Evolutionary conservation across 768 basidiomycete genomes (phyloP).

Genomic region (Pholiota microspora): DNA sequence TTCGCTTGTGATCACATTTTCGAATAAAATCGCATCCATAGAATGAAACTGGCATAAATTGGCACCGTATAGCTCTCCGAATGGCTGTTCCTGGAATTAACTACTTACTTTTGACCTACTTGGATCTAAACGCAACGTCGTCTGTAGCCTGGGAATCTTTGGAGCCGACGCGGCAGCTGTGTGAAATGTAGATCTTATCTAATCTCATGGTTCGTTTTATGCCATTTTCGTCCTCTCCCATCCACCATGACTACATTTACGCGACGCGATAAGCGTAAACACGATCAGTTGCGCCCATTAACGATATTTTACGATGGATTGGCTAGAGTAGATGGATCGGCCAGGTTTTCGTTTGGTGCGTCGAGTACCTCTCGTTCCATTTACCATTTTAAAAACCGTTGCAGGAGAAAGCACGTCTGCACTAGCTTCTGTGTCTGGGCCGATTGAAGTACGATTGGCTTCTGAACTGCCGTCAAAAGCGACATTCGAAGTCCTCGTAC

Average conservation of each 20-base stretch:
- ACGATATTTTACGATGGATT: constrained; percentile 55
- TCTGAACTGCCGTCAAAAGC: constrained; percentile 71
- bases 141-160: no score
- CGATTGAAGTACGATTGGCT: constrained; percentile 71
- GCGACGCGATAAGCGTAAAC: constrained; percentile 36
- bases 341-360: constrained; percentile 65
- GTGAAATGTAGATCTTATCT: constrained; percentile 4
- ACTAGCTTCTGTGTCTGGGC: constrained; percentile 75
- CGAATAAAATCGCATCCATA: no score
- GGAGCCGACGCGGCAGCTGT: no score
- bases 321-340: constrained; percentile 76
- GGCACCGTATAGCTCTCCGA: no score
- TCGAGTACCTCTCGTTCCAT: not conserved
- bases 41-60: no score
- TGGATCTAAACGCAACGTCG: no score
- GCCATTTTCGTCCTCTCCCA: not conserved
- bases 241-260: constrained; percentile 9
- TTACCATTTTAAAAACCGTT: constrained; percentile 5
- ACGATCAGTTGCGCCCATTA: constrained; percentile 33
- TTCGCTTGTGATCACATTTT: no score
- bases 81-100: no score
- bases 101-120: no score
- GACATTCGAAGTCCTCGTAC: constrained; percentile 70
- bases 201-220: not conserved
- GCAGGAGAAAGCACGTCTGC: constrained; percentile 38